Evolutionary conservation across 305 asterid genomes (phyloP), one percentile per base, ranked within the genome.

Genomic region (Coffea humblotiana): DNA sequence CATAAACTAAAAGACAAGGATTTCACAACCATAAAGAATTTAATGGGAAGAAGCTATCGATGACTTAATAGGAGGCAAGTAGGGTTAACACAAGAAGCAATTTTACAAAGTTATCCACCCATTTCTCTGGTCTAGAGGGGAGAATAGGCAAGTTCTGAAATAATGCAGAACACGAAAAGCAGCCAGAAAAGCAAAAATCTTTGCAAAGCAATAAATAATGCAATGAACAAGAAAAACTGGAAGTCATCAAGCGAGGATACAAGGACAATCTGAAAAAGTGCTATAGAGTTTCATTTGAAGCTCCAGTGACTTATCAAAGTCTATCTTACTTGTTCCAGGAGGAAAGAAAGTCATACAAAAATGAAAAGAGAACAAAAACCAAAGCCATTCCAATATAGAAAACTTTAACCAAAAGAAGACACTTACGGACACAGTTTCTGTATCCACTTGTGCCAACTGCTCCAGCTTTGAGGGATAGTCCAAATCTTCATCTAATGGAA

Each of bases 401-500:
- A 71, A 78, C 29, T 40, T 64, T 66, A 43, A 83, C 45, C 35
- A 45, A 64, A 74, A 65, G 51, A 69, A 73, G 73, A 81, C 77
- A 86, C 93, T 91, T 90, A 95, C 99, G 61, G 96, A 82, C 77
- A 93, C 83, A 87, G 89, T 79, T 83, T 93, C 98, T 77, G 84
- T 83, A 63, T 79, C 87, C 72, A 83, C 81, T 85, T 90, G 92
- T 32, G 89, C 87, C 66, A 92, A 84, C 82, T 85, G 92, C 93
- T 94, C 98, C 92, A 96, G 90, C 89, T 89, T 96, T 83, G 90
- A 85, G 58, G 98, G 99, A 87, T 93, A 96, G 81, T 96, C 88
- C 80, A 96, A 88, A 81, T 96, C 98, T 83, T 92, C 98, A 79
- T 96, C 94, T 85, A 88, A 74, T 66, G 97, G 97, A 92, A 93